Conservation (phyloP, 805 yeast genomes). For the Starmera pachycereana region DNA sequence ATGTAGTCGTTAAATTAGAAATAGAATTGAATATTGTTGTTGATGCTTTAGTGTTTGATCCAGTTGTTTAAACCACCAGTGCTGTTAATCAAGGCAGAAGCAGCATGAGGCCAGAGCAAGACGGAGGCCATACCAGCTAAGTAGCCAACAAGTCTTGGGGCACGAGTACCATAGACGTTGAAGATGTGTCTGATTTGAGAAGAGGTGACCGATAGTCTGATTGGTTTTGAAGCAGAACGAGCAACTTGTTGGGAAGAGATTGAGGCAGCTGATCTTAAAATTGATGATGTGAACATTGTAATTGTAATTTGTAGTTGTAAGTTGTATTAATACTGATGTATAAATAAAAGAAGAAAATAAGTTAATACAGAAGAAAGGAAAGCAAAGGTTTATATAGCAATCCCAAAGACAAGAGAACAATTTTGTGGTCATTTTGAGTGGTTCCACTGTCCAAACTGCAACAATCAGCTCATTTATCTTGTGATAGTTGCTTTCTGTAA, state of each 20-base stretch:
- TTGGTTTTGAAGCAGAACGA: constrained; percentile 11
- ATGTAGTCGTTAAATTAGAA: too few species aligned
- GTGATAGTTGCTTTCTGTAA: too few species aligned
- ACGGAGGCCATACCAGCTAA: constrained; percentile 9
- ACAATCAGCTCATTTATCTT: too few species aligned
- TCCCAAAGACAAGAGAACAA: too few species aligned
- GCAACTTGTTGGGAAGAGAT: constrained; percentile 10
- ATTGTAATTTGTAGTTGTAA: background rate
- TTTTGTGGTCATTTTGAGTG: too few species aligned
- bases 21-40: background rate
- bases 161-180: constrained; percentile 1
- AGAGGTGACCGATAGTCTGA: constrained; percentile 11
- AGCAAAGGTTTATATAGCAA: background rate
- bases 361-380: background rate
- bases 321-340: constrained; percentile 2
- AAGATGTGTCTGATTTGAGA: constrained; percentile 6
- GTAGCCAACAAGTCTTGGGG: constrained; percentile 16
- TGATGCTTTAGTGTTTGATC: background rate
- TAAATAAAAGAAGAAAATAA: too few species aligned
- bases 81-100: constrained; percentile 4
- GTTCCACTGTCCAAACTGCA: too few species aligned
- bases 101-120: constrained; percentile 15
- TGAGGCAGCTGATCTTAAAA: constrained; percentile 19
- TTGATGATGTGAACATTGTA: constrained; percentile 17
- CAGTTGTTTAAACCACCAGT: constrained; percentile 2